Evolutionary conservation across 2,329 filamentous ascomycete genomes (phyloP).

Genomic region (Fusarium coicis): DNA sequence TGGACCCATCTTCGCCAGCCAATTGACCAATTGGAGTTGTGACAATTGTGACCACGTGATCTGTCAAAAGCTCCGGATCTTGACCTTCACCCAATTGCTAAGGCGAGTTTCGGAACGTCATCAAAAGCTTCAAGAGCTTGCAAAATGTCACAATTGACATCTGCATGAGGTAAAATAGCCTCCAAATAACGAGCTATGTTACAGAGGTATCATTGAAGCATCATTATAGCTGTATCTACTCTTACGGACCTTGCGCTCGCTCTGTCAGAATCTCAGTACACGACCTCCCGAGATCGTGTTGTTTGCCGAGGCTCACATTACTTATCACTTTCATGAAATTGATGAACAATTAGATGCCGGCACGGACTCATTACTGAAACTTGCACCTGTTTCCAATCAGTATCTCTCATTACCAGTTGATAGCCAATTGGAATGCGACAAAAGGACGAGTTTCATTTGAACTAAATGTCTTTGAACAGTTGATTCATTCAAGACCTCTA

Average conservation of each 20-base stretch:
- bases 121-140: slow-evolving; percentile 20
- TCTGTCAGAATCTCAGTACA: not conserved
- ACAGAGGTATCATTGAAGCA: not conserved
- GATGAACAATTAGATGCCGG: not conserved
- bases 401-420: not conserved
- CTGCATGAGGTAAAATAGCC: not conserved
- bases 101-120: slow-evolving; percentile 30
- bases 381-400: not conserved
- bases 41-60: slow-evolving; percentile 49
- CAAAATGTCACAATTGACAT: not conserved
- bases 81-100: slow-evolving; percentile 22
- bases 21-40: slow-evolving; percentile 51
- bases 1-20: slow-evolving; percentile 44
- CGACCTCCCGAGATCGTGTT: not conserved
- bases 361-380: not conserved
- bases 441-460: not conserved
- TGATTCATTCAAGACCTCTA: not conserved
- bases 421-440: not conserved
- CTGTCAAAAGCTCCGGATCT: slow-evolving; percentile 24
- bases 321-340: not conserved
- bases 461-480: not conserved
- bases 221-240: not conserved
- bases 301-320: not conserved
- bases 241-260: not conserved
- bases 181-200: rapidly evolving